Conservation (phyloP, 805 yeast species). For the Saturnispora halmiae region DNA sequence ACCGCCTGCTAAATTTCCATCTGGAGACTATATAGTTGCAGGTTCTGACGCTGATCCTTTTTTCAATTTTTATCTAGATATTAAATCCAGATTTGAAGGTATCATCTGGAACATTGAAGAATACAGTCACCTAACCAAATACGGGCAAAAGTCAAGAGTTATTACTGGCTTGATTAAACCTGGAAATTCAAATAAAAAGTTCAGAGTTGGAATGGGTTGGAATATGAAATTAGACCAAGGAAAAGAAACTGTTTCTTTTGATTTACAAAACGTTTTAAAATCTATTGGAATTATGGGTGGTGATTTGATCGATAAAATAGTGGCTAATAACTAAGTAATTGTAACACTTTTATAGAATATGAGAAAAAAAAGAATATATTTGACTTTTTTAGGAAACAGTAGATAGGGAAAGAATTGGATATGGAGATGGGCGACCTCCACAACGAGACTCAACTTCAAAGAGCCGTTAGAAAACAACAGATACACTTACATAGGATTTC, state of each 20-base stretch:
- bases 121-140: constrained; percentile 34
- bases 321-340: constrained; percentile 3
- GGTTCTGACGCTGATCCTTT: constrained; percentile 44
- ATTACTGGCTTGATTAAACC: constrained; percentile 82
- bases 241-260: constrained; percentile 46
- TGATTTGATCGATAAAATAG: constrained; percentile 36
- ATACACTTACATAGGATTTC: background rate
- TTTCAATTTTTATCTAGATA: constrained; percentile 48
- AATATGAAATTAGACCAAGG: constrained; percentile 41
- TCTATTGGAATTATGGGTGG: constrained; percentile 41
- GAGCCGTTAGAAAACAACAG: background rate
- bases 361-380: background rate
- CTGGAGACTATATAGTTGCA: constrained; percentile 1
- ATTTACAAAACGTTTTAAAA: constrained; percentile 13
- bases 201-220: constrained; percentile 71
- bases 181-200: constrained; percentile 49
- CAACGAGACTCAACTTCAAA: too few relatives aligned
- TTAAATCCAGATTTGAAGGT: constrained; percentile 54
- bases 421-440: too few relatives aligned
- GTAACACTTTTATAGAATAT: background rate
- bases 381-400: too few relatives aligned
- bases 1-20: constrained; percentile 29
- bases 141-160: constrained; percentile 31
- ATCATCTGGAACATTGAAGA: constrained; percentile 57
- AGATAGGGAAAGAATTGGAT: too few relatives aligned